Percentiles rank a stretch among this genome's conserved stretches.
These are phyloP conservation scores for bread wheat (Triticum aestivum) DNA, from an alignment of 176 grass and related monocot genomes.

Conservation along the genomic window IWGSC_CS_RefSeq_v2.1 NC_057799.1:51643036-51643535, in stretches of 20 bases:
- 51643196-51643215: background rate
- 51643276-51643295: background rate
- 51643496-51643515: too few species aligned
- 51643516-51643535: too few species aligned
- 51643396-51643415: background rate
- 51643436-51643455: background rate
- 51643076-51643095: constrained; percentile 72
- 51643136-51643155: constrained; percentile 21
- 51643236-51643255: background rate
- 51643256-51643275: background rate
- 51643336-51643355: constrained; percentile 8
- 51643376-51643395: background rate
- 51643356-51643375: background rate
- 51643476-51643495: too few species aligned
- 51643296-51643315: background rate
- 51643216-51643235: background rate
- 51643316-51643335: background rate
- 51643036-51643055: constrained; percentile 46
- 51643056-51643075: constrained; percentile 68
- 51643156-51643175: constrained; percentile 7
- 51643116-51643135: constrained; percentile 78
- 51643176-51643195: background rate
- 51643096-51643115: constrained; percentile 79
- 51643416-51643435: background rate
- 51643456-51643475: too few species aligned